A percentile compares a stretch with the other conserved stretches of the same genome.
These are phyloP conservation scores for Sporobolomyces roseus DNA, from an alignment of 768 basidiomycete genomes.

Conservation along the genomic window DNA sequence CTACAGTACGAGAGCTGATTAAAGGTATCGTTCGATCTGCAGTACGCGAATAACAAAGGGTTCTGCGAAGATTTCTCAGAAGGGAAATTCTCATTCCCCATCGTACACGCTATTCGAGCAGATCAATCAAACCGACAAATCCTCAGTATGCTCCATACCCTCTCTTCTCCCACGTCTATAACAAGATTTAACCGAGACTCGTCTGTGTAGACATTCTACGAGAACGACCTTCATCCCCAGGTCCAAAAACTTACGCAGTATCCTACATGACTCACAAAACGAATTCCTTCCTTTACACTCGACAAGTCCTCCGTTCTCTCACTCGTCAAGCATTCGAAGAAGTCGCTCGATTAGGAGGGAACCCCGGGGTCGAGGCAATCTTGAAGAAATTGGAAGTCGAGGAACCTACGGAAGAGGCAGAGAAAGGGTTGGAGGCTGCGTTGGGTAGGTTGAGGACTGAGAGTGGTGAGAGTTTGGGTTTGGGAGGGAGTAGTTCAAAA, in stretches of 20 bases:
- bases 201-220: constrained; percentile 71
- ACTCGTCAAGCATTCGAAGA: constrained; percentile 67
- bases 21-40: not conserved
- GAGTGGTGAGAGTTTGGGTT: not conserved
- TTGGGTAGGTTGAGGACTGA: constrained; percentile 11
- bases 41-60: constrained; percentile 70
- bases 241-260: constrained; percentile 75
- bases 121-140: constrained; percentile 73
- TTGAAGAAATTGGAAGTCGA: constrained; percentile 33
- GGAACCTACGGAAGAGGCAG: constrained; percentile 17
- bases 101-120: constrained; percentile 81
- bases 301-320: constrained; percentile 62
- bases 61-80: constrained; percentile 93
- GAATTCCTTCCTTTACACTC: constrained; percentile 81
- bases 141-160: constrained; percentile 59
- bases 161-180: too few species aligned
- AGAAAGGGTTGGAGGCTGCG: constrained; percentile 12
- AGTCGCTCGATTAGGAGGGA: constrained; percentile 72
- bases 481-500: not conserved
- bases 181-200: not conserved
- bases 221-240: constrained; percentile 75
- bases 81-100: constrained; percentile 95
- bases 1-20: not conserved
- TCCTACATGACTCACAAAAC: constrained; percentile 71
- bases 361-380: constrained; percentile 48